Base-by-base conservation (phyloP, 805 yeast species). In the Brettanomyces bruxellensis region DNA sequence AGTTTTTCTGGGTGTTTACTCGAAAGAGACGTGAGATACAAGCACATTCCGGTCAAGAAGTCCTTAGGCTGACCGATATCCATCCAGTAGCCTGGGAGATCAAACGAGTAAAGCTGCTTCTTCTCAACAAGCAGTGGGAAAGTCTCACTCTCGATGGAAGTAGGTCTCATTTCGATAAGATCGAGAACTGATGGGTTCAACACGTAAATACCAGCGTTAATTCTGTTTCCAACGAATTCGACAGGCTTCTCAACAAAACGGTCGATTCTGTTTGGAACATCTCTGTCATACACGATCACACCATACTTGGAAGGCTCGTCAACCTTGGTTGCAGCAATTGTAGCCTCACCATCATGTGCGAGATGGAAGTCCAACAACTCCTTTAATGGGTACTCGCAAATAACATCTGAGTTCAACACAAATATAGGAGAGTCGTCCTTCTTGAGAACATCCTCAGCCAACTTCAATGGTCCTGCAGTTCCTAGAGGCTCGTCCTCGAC, bases 21-120 rank as follows among this genome's bases (percentile, higher is more conserved):
- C 60, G 91, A 69, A 64, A 89, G 73, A 47, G 98, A 83, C 67
- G 85, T 77, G 69, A 93, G 78, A 78, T 90, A 93, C 55, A 91
- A 75, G 59, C 89, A 81, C 61, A 97, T 87, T 70, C 99, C 99
- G 50, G 96, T 82, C 55, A 93, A 73, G 83, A 89, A 93, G 73
- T 93, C 99, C 81, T 91, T 93, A 79, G 99, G 99, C 78, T 93
- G 99, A 71, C 99, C 99, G 58, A 93, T 97, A 71, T 93, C 99
- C 99, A 93, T 93, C 99, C 99, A 93, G 86, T 82, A 93, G 56
- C 99, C 98, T 76, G 93, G 97, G 65, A 93, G 81, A 71, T 93
- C 99, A 64, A 86, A 93, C 46, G 98, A 90, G 78, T 83, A 93
- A 62, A 93, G 78, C 51, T 83, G 78, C 65, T 84, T 89, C 66